A percentile compares a stretch with the other conserved stretches of the same genome.
Conservation (phyloP, 257 asterid genomes). For the Solanum tarapatanum region DNA sequence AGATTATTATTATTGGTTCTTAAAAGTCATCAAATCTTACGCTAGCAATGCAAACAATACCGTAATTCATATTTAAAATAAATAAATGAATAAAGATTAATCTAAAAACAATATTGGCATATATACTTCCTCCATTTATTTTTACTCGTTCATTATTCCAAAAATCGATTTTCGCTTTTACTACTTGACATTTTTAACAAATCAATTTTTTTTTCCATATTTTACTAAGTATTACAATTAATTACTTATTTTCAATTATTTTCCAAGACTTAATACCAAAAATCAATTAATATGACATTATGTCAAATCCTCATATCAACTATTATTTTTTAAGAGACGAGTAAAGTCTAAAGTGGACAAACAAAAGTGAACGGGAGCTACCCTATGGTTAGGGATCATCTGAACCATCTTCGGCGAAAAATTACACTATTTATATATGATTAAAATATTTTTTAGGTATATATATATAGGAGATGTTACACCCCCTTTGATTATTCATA, state of each 20-base stretch:
- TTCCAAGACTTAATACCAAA: neutral
- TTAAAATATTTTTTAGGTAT: too few relatives aligned
- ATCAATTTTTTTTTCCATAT: neutral
- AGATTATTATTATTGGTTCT: neutral
- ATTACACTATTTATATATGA: too few relatives aligned
- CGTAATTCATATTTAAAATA: neutral
- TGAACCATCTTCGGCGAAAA: too few relatives aligned
- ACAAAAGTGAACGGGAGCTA: neutral
- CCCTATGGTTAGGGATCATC: neutral
- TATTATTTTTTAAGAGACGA: neutral
- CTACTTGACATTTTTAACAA: neutral
- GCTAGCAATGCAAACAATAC: neutral
- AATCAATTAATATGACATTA: neutral
- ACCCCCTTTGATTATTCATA: too few relatives aligned
- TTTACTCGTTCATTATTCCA: too few relatives aligned
- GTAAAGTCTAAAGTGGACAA: neutral
- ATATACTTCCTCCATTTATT: too few relatives aligned
- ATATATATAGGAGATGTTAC: too few relatives aligned
- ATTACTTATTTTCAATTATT: neutral
- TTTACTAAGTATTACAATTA: neutral
- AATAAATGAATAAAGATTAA: neutral
- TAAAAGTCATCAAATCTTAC: neutral
- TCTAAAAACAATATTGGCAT: neutral
- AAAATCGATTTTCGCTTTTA: too few relatives aligned
- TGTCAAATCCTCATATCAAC: neutral